These are phyloP conservation scores for Wolfiporia cocos DNA, from an alignment of 1,284 basidiomycete genomes.

Conservation along the genomic window DNA sequence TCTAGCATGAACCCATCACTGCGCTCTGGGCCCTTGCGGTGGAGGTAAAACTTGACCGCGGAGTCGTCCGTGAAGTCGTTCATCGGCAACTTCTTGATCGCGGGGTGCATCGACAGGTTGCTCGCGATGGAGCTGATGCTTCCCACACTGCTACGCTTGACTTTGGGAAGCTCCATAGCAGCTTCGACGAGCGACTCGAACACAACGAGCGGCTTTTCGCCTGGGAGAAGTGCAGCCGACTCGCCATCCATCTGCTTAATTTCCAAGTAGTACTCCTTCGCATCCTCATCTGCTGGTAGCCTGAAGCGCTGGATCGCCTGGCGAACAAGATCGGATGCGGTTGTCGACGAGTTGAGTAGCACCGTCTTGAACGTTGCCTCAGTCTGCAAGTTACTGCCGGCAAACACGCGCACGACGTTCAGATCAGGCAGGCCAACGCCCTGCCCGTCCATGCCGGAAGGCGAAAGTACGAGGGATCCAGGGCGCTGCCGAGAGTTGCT, in stretches of 20 bases:
- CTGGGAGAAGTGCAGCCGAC: constrained; percentile 62
- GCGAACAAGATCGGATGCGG: constrained; percentile 76
- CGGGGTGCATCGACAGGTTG: constrained; percentile 89
- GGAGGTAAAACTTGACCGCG: constrained; percentile 93
- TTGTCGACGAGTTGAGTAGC: constrained; percentile 82
- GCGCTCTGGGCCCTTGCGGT: constrained; percentile 40
- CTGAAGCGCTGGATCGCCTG: constrained; percentile 95
- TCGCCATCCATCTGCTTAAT: constrained; percentile 90
- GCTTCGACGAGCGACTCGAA: constrained; percentile 83
- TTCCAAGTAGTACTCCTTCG: constrained; percentile 80
- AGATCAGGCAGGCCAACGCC: constrained; percentile 74
- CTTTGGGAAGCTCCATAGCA: constrained; percentile 75
- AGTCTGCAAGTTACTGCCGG: constrained; percentile 80
- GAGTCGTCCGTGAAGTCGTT: constrained; percentile 98
- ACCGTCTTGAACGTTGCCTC: constrained; percentile 99
- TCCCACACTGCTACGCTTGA: constrained; percentile 89
- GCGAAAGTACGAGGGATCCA: constrained; percentile 66
- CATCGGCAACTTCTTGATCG: constrained; percentile 89
- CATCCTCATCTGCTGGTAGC: constrained; percentile 57
- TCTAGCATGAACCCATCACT: constrained; percentile 22
- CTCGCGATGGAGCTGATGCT: constrained; percentile 90
- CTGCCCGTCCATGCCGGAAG: constrained; percentile 50
- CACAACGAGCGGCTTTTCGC: constrained; percentile 79
- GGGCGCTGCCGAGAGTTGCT: constrained; percentile 48
- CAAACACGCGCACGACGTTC: constrained; percentile 93